These are phyloP conservation scores for Neurospora discreta DNA, from an alignment of 495 filamentous ascomycete species.

Conservation along the genomic window DNA sequence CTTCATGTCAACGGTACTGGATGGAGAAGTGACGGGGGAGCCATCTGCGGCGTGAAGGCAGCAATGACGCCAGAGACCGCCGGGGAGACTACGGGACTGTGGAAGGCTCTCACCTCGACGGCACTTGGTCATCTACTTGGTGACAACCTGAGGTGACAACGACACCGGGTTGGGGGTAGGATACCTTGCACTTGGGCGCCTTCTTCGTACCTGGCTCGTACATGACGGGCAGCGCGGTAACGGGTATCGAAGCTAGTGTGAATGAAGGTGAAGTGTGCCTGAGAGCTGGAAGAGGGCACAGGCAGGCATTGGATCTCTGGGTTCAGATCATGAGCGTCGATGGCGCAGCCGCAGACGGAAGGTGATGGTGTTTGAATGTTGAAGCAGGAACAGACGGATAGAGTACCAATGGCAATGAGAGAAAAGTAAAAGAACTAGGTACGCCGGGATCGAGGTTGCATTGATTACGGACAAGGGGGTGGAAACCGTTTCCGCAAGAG, in stretches of 20 bases:
- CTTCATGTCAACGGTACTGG: background rate
- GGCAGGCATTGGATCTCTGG: background rate
- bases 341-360: background rate
- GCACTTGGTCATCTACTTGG: background rate
- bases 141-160: background rate
- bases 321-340: background rate
- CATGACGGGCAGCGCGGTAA: background rate
- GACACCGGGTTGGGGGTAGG: background rate
- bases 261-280: background rate
- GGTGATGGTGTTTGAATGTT: background rate
- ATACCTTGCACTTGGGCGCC: background rate
- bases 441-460: background rate
- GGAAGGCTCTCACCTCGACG: background rate
- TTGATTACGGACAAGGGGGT: background rate
- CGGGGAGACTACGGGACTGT: background rate
- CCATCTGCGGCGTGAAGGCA: background rate
- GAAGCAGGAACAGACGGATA: background rate
- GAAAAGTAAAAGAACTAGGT: background rate
- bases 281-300: background rate
- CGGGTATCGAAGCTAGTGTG: background rate
- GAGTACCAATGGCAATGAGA: background rate
- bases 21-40: background rate
- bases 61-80: background rate
- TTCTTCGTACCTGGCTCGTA: background rate
- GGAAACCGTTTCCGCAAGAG: background rate